Conservation (phyloP, 2,329 filamentous ascomycete genomes). For the Diplodia sapinea region DNA sequence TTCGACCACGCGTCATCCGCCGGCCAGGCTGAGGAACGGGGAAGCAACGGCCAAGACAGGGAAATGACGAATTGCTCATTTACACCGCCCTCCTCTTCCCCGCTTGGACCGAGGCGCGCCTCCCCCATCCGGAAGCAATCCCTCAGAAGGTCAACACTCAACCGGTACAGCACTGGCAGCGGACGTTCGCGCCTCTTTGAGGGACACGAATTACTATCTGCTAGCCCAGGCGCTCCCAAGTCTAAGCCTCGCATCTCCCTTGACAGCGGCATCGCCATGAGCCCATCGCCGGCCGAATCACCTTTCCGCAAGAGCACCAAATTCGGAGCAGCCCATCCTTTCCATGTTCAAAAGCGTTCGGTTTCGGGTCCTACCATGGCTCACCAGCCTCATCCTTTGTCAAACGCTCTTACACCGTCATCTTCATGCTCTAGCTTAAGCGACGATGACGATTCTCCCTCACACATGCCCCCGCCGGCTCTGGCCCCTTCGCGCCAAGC, state of each 20-base stretch:
- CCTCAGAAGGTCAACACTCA: constrained; percentile 82
- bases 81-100: constrained; percentile 44
- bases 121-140: constrained; percentile 61
- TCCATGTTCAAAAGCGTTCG: constrained; percentile 36
- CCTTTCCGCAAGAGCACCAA: constrained; percentile 47
- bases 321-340: constrained; percentile 42
- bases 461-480: constrained; percentile 60
- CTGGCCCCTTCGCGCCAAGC: constrained; percentile 34
- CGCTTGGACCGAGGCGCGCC: constrained; percentile 37
- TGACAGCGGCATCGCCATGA: constrained; percentile 75
- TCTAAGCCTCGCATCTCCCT: constrained; percentile 74
- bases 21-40: constrained; percentile 33
- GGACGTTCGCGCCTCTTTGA: constrained; percentile 49
- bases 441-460: constrained; percentile 69
- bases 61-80: constrained; percentile 45
- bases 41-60: constrained; percentile 37
- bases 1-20: constrained; percentile 65
- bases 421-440: constrained; percentile 78
- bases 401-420: constrained; percentile 83
- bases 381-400: constrained; percentile 74
- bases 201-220: constrained; percentile 61
- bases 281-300: constrained; percentile 70
- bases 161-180: constrained; percentile 66
- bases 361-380: constrained; percentile 35
- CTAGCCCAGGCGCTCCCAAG: constrained; percentile 60